Evolutionary conservation across 371 early-diverging fungal genomes (phyloP).

Genomic region (Circinella umbellata): DNA sequence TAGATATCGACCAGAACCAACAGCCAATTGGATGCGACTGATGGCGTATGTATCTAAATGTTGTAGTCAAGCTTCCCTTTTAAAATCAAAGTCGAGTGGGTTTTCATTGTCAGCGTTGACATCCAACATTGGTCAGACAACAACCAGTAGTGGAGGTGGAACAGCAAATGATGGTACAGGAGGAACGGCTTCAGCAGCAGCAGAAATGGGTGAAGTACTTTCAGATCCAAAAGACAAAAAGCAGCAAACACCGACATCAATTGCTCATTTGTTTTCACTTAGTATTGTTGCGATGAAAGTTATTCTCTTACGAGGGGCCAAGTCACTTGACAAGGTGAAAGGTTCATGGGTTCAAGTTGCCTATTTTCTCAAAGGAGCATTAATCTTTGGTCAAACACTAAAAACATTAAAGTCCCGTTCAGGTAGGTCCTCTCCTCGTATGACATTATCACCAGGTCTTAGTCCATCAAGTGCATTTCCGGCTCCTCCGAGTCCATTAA

Average conservation of each 20-base stretch:
- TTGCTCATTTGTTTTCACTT: slow-evolving; percentile 41
- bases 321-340: slow-evolving; percentile 44
- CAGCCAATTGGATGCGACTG: slow-evolving; percentile 50
- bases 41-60: slow-evolving; percentile 38
- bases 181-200: neutral
- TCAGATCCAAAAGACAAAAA: slow-evolving; percentile 41
- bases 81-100: slow-evolving; percentile 42
- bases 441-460: slow-evolving; percentile 23
- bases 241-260: slow-evolving; percentile 34
- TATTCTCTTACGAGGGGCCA: slow-evolving; percentile 57
- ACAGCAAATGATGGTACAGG: too few species aligned
- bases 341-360: slow-evolving; percentile 54
- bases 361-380: slow-evolving; percentile 37
- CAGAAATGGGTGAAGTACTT: slow-evolving; percentile 16
- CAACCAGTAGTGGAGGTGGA: neutral
- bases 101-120: slow-evolving; percentile 44
- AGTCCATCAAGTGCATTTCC: slow-evolving; percentile 8
- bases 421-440: slow-evolving; percentile 24
- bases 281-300: slow-evolving; percentile 62
- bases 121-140: slow-evolving; percentile 22
- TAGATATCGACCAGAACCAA: slow-evolving; percentile 36
- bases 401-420: slow-evolving; percentile 18
- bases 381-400: slow-evolving; percentile 45
- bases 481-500: slow-evolving; percentile 13
- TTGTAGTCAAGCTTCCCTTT: slow-evolving; percentile 41